These are phyloP conservation scores for Penstemon davidsonii DNA, from an alignment of 257 asterid species.

Conservation along the genomic window DNA sequence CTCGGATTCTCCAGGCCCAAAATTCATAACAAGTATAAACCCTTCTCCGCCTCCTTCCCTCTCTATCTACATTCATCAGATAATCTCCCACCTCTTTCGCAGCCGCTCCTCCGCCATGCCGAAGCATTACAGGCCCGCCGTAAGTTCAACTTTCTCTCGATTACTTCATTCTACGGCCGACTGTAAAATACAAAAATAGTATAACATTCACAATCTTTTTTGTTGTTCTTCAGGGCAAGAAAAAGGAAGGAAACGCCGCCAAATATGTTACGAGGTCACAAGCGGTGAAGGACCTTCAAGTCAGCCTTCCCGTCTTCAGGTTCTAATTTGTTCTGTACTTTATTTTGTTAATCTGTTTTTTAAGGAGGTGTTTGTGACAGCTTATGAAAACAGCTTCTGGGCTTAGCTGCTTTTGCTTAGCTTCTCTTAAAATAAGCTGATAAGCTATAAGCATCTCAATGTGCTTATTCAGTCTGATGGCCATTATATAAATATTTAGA, in stretches of 20 bases:
- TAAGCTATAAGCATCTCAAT: no score
- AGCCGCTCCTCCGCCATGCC: conserved; percentile 41
- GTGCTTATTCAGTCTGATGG: no score
- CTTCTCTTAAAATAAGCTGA: no score
- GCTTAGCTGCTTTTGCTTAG: background rate
- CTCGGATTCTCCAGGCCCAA: no score
- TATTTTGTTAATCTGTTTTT: conserved; percentile 1
- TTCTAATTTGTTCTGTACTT: conserved; percentile 17
- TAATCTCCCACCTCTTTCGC: background rate
- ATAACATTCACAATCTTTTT: background rate
- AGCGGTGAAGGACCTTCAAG: conserved; percentile 82
- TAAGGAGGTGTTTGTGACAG: background rate
- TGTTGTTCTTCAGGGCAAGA: conserved; percentile 69
- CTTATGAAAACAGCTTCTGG: no score
- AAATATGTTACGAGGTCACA: conserved; percentile 84
- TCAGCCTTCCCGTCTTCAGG: conserved; percentile 90
- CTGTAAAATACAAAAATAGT: no score
- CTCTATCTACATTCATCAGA: no score
- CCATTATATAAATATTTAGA: no score
- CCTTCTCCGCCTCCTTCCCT: no score
- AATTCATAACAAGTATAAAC: no score
- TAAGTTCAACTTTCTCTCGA: conserved; percentile 27
- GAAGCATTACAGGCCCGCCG: conserved; percentile 63
- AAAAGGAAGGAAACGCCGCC: conserved; percentile 97
- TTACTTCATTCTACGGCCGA: background rate